Conservation (phyloP, 345 rosid species). For the Populus davidiana region DNA sequence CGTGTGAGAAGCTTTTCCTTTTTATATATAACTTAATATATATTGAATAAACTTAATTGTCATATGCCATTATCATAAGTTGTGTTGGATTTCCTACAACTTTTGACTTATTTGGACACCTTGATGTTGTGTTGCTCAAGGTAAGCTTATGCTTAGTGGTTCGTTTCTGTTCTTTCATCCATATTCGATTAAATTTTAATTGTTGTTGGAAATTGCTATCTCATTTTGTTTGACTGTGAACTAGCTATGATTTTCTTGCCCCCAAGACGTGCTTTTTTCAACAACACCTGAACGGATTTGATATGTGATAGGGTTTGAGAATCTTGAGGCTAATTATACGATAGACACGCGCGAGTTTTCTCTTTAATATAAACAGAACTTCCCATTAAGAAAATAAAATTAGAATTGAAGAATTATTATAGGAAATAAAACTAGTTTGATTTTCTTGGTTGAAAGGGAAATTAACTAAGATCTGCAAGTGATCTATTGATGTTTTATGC, state of each 20-base stretch:
- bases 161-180: not conserved
- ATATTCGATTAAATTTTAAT: not conserved
- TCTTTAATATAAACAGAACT: no score
- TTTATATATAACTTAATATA: not conserved
- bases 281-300: no score
- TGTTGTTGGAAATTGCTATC: not conserved
- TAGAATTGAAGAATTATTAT: no score
- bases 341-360: no score
- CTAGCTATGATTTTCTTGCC: not conserved
- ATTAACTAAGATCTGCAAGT: not conserved
- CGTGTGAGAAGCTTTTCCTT: slow-evolving; percentile 54
- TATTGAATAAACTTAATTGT: no score
- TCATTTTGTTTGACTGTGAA: not conserved
- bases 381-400: no score
- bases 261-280: no score
- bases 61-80: not conserved
- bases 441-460: not conserved
- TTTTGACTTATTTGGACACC: no score
- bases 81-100: not conserved
- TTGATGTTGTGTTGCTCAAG: not conserved
- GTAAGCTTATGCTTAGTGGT: not conserved
- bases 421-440: no score
- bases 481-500: no score
- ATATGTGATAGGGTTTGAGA: no score
- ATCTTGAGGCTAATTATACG: no score